phyloP scores from a whole-genome alignment of 2,329 filamentous ascomycete species.

The Botryotinia calthae region DNA sequence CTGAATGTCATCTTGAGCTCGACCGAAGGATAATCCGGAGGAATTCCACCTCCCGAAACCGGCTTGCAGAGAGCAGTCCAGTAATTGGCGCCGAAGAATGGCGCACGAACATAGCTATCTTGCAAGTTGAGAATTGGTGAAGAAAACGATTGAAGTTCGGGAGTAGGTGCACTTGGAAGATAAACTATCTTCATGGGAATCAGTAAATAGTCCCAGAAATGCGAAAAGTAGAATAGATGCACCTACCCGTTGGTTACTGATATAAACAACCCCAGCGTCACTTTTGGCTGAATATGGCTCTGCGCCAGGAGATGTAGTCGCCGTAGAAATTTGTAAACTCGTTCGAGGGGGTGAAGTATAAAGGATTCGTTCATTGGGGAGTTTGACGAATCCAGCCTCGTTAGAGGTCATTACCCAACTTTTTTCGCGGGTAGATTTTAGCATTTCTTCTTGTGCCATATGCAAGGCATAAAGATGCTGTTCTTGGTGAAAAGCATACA shows the following conservation, averaged over 20 bases:
- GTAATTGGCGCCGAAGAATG: slow-evolving; percentile 89
- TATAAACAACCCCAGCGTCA: slow-evolving; percentile 71
- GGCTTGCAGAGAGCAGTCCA: slow-evolving; percentile 81
- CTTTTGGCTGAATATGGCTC: slow-evolving; percentile 68
- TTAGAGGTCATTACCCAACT: slow-evolving; percentile 91
- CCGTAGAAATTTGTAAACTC: slow-evolving; percentile 66
- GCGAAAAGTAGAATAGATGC: slow-evolving; percentile 25
- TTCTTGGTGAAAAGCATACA: slow-evolving; percentile 38
- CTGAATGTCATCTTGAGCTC: slow-evolving; percentile 88
- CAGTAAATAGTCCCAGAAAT: slow-evolving; percentile 21
- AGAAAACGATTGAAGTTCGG: slow-evolving; percentile 77
- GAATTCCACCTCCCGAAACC: slow-evolving; percentile 79
- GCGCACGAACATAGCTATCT: slow-evolving; percentile 81
- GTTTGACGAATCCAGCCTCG: slow-evolving; percentile 71
- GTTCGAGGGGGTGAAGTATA: slow-evolving; percentile 79
- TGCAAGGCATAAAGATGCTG: slow-evolving; percentile 35
- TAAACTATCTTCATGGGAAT: slow-evolving; percentile 69
- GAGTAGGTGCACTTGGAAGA: slow-evolving; percentile 68
- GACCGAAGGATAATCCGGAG: slow-evolving; percentile 66
- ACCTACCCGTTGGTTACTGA: slow-evolving; percentile 81
- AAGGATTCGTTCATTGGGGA: slow-evolving; percentile 79
- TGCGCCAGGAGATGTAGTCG: slow-evolving; percentile 59
- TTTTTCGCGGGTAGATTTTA: slow-evolving; percentile 34
- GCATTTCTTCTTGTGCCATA: slow-evolving; percentile 32
- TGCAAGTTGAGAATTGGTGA: slow-evolving; percentile 82